A percentile compares a stretch with the other conserved stretches of the same genome.
Conservation (phyloP, 2,329 filamentous ascomycete species). For the Talaromyces amestolkiae region DNA sequence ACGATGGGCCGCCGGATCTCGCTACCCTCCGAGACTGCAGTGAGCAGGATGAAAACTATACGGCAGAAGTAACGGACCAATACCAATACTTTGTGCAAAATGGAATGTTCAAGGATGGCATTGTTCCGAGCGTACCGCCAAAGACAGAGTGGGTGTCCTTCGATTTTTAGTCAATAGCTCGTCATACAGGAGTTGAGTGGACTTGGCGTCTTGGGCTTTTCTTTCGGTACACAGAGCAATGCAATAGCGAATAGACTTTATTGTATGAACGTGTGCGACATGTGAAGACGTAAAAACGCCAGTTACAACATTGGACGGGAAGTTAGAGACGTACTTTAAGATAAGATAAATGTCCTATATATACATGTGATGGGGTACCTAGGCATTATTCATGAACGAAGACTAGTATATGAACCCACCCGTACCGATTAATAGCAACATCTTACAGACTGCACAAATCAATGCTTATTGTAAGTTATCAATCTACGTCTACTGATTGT, state of each 20-base stretch:
- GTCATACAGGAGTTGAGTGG: not conserved
- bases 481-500: too few species aligned
- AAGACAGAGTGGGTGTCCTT: conserved; percentile 71
- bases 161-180: conserved; percentile 58
- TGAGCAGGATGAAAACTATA: conserved; percentile 52
- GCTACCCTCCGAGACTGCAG: conserved; percentile 49
- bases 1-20: conserved; percentile 61
- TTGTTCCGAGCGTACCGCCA: conserved; percentile 76
- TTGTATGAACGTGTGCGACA: not conserved
- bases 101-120: conserved; percentile 66
- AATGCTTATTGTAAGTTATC: too few species aligned
- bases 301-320: not conserved
- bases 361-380: not conserved
- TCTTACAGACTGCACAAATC: too few species aligned
- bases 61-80: conserved; percentile 54
- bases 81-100: conserved; percentile 65
- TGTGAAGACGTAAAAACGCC: not conserved
- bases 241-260: not conserved
- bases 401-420: too few species aligned
- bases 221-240: not conserved
- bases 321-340: not conserved
- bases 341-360: not conserved
- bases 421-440: too few species aligned
- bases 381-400: not conserved
- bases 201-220: not conserved